Conservation (phyloP, 139 green algal species). For the Tetradesmus lagerheimii region DNA sequence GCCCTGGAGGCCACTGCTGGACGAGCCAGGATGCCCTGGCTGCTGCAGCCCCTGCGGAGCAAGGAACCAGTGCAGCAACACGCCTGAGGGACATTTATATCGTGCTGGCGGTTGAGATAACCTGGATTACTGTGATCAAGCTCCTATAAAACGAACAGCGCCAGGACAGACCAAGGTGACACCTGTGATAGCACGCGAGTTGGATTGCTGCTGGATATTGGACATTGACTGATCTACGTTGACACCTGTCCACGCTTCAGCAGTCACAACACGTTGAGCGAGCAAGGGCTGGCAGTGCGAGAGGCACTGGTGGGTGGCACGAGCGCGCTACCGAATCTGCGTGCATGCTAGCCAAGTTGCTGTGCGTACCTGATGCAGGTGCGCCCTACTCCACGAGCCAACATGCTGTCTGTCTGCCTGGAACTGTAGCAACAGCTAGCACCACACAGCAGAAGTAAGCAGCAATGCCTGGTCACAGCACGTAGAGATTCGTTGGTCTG, state of each 20-base stretch:
- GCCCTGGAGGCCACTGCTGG: slow-evolving; percentile 32
- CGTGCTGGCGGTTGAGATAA: neutral
- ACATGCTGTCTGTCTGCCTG: slow-evolving; percentile 4
- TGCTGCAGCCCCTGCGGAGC: slow-evolving; percentile 31
- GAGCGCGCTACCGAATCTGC: neutral
- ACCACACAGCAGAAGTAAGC: neutral
- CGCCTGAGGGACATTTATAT: neutral
- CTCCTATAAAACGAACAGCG: neutral
- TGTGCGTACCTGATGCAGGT: slow-evolving; percentile 3
- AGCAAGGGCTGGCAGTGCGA: neutral
- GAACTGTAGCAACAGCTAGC: neutral
- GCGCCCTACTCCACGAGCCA: slow-evolving; percentile 6
- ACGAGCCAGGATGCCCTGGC: neutral
- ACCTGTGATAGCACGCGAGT: neutral
- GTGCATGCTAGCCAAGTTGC: neutral
- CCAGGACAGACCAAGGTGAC: neutral
- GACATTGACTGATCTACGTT: neutral
- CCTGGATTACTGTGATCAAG: neutral
- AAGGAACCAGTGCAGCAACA: neutral
- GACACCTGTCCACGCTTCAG: neutral
- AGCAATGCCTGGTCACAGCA: neutral
- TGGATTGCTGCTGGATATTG: neutral
- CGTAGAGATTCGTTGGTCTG: neutral
- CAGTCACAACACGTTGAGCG: neutral
- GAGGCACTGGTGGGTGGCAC: neutral